These are phyloP conservation scores for Botryotinia globosa DNA, from an alignment of 2,329 filamentous ascomycete species.

Conservation along the genomic window DNA sequence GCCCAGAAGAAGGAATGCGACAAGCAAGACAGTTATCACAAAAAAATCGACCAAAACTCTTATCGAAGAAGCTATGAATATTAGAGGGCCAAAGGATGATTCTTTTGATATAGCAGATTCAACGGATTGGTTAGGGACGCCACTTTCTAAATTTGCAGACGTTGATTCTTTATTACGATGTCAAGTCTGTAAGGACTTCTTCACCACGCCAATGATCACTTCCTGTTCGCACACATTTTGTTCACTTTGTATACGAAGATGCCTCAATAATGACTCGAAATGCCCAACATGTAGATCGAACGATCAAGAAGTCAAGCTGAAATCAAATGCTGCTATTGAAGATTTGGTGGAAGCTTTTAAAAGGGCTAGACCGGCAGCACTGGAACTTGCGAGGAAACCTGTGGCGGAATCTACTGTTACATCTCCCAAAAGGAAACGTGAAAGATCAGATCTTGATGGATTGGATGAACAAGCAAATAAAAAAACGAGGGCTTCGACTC, in stretches of 20 bases:
- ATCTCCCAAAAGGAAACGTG: slow-evolving; percentile 54
- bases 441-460: slow-evolving; percentile 30
- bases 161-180: slow-evolving; percentile 88
- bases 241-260: slow-evolving; percentile 88
- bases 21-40: slow-evolving; percentile 7
- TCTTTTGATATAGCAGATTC: slow-evolving; percentile 61
- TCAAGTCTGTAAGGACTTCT: slow-evolving; percentile 98
- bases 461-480: slow-evolving; percentile 44
- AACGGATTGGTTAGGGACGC: slow-evolving; percentile 79
- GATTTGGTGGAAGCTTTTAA: slow-evolving; percentile 81
- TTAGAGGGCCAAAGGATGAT: slow-evolving; percentile 23
- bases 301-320: slow-evolving; percentile 81
- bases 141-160: slow-evolving; percentile 60
- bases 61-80: slow-evolving; percentile 21
- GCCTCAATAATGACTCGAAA: slow-evolving; percentile 76
- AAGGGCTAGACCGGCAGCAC: slow-evolving; percentile 57
- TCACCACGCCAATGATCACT: slow-evolving; percentile 89
- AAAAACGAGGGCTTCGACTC: slow-evolving; percentile 51
- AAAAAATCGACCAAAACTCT: neutral
- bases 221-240: slow-evolving; percentile 96
- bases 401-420: slow-evolving; percentile 26
- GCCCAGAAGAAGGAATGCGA: slow-evolving; percentile 20
- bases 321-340: slow-evolving; percentile 80
- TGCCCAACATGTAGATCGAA: slow-evolving; percentile 78
- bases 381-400: slow-evolving; percentile 61